Percentiles rank a stretch among this genome's conserved stretches.
Conservation (phyloP, 371 early-diverging fungal species). For the Mortierella sp. region DNA sequence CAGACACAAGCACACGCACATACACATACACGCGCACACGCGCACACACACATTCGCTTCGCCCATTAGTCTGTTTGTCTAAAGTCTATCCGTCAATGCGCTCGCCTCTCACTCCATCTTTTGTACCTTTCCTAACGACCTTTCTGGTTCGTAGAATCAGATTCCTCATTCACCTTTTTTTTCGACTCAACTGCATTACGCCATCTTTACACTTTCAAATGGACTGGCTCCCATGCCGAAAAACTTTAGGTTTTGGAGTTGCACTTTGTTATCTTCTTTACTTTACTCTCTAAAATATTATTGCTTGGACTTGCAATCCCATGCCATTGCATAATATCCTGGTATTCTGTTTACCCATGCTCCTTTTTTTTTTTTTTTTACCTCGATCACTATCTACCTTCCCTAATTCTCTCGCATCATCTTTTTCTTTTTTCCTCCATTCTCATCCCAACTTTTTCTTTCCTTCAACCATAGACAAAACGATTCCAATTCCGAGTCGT, state of each 20-base stretch:
- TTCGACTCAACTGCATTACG: background rate
- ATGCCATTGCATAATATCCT: no score
- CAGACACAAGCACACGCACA: no score
- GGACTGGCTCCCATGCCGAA: background rate
- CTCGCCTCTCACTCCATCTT: no score
- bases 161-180: background rate
- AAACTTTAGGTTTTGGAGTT: background rate
- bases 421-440: background rate
- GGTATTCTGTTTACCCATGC: background rate
- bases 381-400: background rate
- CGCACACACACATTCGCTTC: no score
- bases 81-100: no score
- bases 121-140: no score
- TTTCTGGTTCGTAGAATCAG: no score
- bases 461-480: slow-evolving; percentile 64
- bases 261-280: background rate
- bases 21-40: no score
- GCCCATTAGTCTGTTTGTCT: no score
- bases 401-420: background rate
- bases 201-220: background rate
- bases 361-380: background rate
- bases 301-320: no score
- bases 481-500: slow-evolving; percentile 73
- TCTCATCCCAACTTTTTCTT: background rate
- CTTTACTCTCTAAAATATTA: background rate